A percentile compares a stretch with the other conserved stretches of the same genome.
phyloP scores from a whole-genome alignment of 164 flowering plant genomes.

The Tetracentron sinense region DNA sequence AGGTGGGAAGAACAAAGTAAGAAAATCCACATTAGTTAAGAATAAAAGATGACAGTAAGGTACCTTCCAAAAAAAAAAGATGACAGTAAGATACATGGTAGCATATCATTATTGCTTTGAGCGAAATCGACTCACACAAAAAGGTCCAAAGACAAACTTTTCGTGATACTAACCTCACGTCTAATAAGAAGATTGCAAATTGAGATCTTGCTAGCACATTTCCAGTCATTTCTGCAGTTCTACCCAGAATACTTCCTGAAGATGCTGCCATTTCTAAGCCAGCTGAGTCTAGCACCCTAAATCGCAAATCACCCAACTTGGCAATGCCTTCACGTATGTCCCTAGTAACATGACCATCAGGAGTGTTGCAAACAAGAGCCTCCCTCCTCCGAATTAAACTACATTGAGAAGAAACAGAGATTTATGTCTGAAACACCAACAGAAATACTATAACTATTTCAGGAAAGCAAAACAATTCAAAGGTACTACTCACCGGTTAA shows the following conservation, averaged over 20 bases:
- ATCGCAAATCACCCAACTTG: slow-evolving; percentile 82
- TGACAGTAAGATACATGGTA: background rate
- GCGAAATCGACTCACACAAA: background rate
- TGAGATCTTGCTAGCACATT: slow-evolving; percentile 67
- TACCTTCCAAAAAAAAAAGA: background rate
- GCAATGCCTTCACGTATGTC: slow-evolving; percentile 95
- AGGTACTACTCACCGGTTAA: slow-evolving; percentile 60
- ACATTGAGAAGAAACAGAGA: slow-evolving; percentile 2
- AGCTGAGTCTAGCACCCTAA: slow-evolving; percentile 89
- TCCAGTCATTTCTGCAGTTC: slow-evolving; percentile 84
- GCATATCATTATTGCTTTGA: background rate
- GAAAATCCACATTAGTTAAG: background rate
- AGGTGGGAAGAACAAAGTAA: background rate
- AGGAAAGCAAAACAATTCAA: background rate
- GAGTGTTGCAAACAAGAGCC: slow-evolving; percentile 95
- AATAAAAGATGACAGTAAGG: no score
- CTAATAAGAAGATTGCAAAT: slow-evolving; percentile 71
- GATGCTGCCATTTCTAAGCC: slow-evolving; percentile 86
- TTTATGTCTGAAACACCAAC: background rate
- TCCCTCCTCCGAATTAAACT: slow-evolving; percentile 90
- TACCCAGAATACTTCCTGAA: slow-evolving; percentile 77
- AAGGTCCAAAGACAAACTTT: background rate
- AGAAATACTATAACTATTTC: background rate
- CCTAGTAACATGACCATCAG: slow-evolving; percentile 93
- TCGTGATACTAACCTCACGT: slow-evolving; percentile 62